These are phyloP conservation scores for Byssochlamys sp. DNA, from an alignment of 2,329 filamentous ascomycete species.

Conservation along the genomic window DNA sequence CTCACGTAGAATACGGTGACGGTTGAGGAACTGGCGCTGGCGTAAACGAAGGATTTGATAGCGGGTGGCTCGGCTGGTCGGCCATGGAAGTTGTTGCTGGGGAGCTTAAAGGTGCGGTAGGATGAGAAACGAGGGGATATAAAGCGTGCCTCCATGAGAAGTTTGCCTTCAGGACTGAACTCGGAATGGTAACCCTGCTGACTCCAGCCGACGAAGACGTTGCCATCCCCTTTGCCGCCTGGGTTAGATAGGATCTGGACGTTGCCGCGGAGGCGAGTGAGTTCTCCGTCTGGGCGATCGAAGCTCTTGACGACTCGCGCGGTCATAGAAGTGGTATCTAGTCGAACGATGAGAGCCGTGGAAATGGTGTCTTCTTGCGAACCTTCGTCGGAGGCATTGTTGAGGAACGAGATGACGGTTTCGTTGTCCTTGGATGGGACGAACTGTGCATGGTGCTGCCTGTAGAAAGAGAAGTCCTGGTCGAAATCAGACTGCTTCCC, in stretches of 20 bases:
- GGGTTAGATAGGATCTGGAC: constrained; percentile 26
- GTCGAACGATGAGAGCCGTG: constrained; percentile 20
- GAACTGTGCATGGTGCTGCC: constrained; percentile 30
- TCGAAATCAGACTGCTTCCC: constrained; percentile 22
- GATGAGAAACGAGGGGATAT: constrained; percentile 24
- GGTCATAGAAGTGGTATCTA: constrained; percentile 22
- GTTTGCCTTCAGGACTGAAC: constrained; percentile 22
- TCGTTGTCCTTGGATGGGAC: constrained; percentile 20
- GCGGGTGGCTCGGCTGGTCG: constrained; percentile 23
- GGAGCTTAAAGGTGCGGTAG: constrained; percentile 33
- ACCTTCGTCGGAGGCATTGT: constrained; percentile 26
- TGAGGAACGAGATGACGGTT: constrained; percentile 23
- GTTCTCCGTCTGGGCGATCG: constrained; percentile 24
- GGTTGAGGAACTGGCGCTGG: constrained; percentile 10
- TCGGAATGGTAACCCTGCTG: constrained; percentile 28
- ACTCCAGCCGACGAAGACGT: constrained; percentile 31
- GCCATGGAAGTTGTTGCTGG: constrained; percentile 21
- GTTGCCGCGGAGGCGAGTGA: constrained; percentile 28
- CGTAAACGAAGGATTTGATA: constrained; percentile 17
- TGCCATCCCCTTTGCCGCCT: constrained; percentile 6
- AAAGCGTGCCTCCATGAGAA: constrained; percentile 30
- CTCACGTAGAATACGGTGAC: constrained; percentile 23
- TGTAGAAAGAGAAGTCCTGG: constrained; percentile 27
- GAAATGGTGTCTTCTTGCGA: constrained; percentile 19
- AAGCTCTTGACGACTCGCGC: constrained; percentile 20